phyloP scores from a whole-genome alignment of 2,329 filamentous ascomycete genomes.

The Lecanosticta acicola region DNA sequence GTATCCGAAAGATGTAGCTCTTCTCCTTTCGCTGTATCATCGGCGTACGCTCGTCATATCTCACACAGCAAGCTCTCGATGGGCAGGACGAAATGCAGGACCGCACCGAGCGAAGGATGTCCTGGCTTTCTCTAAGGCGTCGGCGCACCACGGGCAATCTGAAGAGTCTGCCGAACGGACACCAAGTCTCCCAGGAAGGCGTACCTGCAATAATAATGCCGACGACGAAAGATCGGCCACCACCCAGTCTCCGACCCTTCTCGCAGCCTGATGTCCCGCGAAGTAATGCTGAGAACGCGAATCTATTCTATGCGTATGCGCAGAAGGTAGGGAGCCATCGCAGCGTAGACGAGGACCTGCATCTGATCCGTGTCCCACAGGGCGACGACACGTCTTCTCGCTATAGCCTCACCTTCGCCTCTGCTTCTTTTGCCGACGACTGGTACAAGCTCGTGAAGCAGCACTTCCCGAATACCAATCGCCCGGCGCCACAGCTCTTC shows the following conservation, averaged over 20 bases:
- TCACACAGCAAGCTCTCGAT: too few species aligned
- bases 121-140: slow-evolving; percentile 23
- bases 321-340: slow-evolving; percentile 23
- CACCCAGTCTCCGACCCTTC: slow-evolving; percentile 3
- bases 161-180: slow-evolving; percentile 13
- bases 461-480: slow-evolving; percentile 25
- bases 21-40: too few species aligned
- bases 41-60: too few species aligned
- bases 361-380: slow-evolving; percentile 7
- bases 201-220: slow-evolving; percentile 1
- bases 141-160: slow-evolving; percentile 24
- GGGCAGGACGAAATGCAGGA: too few species aligned
- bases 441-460: slow-evolving; percentile 31
- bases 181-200: background rate
- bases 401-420: slow-evolving; percentile 31
- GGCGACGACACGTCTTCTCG: slow-evolving; percentile 25
- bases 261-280: slow-evolving; percentile 10
- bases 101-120: slow-evolving; percentile 12
- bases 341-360: too few species aligned
- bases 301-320: slow-evolving; percentile 29
- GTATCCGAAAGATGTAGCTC: too few species aligned
- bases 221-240: slow-evolving; percentile 4
- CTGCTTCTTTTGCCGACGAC: slow-evolving; percentile 27
- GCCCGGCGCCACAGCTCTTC: slow-evolving; percentile 31
- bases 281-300: slow-evolving; percentile 14